phyloP scores from a whole-genome alignment of 495 filamentous ascomycete genomes.

The Venustampulla echinocandica region DNA sequence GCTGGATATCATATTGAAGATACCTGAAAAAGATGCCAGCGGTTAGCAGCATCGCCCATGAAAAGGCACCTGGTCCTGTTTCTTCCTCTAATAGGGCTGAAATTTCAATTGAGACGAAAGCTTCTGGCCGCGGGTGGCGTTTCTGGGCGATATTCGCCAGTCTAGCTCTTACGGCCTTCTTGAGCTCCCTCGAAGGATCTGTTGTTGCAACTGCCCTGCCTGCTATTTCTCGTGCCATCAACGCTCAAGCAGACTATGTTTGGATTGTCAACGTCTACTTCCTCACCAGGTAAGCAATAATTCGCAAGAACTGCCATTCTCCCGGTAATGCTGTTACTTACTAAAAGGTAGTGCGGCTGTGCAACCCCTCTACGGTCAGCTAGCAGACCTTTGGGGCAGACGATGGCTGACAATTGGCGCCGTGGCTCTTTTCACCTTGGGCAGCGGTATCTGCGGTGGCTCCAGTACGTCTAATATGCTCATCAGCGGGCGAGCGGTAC shows the following conservation, averaged over 20 bases:
- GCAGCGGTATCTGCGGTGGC: slow-evolving; percentile 2
- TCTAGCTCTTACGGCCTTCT: neutral
- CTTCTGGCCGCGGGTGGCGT: too few species aligned
- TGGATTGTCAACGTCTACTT: slow-evolving; percentile 33
- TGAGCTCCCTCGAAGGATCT: neutral
- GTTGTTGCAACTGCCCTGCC: neutral
- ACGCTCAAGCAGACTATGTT: slow-evolving; percentile 24
- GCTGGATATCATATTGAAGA: too few species aligned
- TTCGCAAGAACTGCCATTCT: too few species aligned
- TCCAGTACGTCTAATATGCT: slow-evolving; percentile 3
- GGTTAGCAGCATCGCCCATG: too few species aligned
- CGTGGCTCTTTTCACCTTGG: slow-evolving; percentile 21
- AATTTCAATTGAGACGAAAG: too few species aligned
- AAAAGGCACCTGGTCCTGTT: too few species aligned
- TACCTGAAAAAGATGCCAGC: too few species aligned
- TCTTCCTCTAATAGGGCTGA: too few species aligned
- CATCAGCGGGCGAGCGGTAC: slow-evolving; percentile 28
- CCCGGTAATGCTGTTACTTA: too few species aligned
- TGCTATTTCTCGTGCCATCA: neutral
- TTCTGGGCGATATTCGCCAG: neutral
- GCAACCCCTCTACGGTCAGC: slow-evolving; percentile 29
- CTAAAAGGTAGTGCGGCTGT: too few species aligned
- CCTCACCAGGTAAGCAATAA: too few species aligned
- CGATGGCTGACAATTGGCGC: slow-evolving; percentile 34
- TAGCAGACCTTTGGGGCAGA: slow-evolving; percentile 45